Base-by-base conservation (phyloP, 108 stramenopile genomes). In the Cyclotella atomus region DNA sequence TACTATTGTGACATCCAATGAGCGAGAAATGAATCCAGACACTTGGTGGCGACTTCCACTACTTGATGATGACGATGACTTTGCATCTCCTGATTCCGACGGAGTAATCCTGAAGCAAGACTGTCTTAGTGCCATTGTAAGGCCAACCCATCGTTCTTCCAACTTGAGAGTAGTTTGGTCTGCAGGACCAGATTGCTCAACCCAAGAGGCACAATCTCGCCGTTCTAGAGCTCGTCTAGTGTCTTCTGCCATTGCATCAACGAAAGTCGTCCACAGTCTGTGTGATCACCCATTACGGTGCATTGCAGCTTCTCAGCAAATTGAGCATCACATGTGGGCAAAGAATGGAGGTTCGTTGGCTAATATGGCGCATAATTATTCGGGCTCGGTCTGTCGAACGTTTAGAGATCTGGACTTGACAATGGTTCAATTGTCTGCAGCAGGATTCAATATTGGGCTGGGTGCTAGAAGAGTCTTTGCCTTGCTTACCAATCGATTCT, bases 121-220 rank as follows among this genome's bases (percentile, higher is more conserved):
- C 76, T 84, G 88, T 15, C 79, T 95, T 0, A 89, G 87, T 17
- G 79, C 87, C 14, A 79, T 95, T 21, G 73, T 95, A 17, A 65
- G 85, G 45, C 76, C 88, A 14, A 89, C 88, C n/a, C 73, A 93
- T 36, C 75, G 87, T 47, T 90, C 90, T 20, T 86, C 88, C 34
- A 95, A 95, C 71, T 93, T 92, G 71, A 84, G 90, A 45, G 91
- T 95, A 0, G 85, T 88, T 47, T 95, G 94, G 94, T 87, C 88
- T n/a, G 72, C 88, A 19, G 93, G 93, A 29, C 94, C 91, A 10
- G 94, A 95, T n/a, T 93, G 91, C 46, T 68, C 75, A 19, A 44
- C 86, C 0, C 85, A 87, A 59, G 91, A 95, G 77, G 91, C 91
- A 17, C 91, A 91, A 65, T 73, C 77, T 46, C 84, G 94, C 25